Evolutionary conservation across 345 rosid species (phyloP).

Genomic region (Rhodomyrtus tomentosa): DNA sequence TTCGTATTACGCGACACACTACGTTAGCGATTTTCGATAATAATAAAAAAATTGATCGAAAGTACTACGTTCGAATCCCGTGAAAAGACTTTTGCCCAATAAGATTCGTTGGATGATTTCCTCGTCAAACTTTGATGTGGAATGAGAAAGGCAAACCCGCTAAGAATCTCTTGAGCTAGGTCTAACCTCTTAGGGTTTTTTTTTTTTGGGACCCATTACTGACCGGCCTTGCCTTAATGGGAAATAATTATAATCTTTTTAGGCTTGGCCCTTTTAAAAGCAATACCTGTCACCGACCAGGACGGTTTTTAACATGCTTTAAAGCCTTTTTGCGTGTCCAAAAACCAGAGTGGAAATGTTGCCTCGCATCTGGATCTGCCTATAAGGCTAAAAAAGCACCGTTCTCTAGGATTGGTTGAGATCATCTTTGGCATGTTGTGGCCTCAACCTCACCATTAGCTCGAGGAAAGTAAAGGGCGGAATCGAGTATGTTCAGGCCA

Average conservation of each 20-base stretch:
- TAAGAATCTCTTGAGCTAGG: not conserved
- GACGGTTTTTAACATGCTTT: not conserved
- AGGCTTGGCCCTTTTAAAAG: not conserved
- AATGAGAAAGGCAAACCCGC: not conserved
- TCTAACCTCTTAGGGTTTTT: not conserved
- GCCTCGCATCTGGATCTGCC: not conserved
- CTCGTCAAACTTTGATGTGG: too few species aligned
- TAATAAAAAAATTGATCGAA: not conserved
- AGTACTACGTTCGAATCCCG: not conserved
- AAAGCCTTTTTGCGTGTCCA: not conserved
- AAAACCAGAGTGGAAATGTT: not conserved
- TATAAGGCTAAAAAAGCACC: not conserved
- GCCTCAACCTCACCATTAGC: not conserved
- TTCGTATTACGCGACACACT: rapidly evolving
- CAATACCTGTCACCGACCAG: not conserved
- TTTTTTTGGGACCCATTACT: not conserved
- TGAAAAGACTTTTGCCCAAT: not conserved
- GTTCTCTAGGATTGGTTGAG: not conserved
- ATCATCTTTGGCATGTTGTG: not conserved
- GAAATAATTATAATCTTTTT: not conserved
- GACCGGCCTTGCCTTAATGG: not conserved
- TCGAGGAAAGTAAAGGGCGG: not conserved
- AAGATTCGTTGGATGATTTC: too few species aligned
- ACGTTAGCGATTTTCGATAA: rapidly evolving
- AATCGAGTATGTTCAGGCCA: not conserved